A percentile compares a stretch with the other conserved stretches of the same genome.
phyloP scores from a whole-genome alignment of 1,284 basidiomycete species.

The Cutaneotrichosporon dermatis region DNA sequence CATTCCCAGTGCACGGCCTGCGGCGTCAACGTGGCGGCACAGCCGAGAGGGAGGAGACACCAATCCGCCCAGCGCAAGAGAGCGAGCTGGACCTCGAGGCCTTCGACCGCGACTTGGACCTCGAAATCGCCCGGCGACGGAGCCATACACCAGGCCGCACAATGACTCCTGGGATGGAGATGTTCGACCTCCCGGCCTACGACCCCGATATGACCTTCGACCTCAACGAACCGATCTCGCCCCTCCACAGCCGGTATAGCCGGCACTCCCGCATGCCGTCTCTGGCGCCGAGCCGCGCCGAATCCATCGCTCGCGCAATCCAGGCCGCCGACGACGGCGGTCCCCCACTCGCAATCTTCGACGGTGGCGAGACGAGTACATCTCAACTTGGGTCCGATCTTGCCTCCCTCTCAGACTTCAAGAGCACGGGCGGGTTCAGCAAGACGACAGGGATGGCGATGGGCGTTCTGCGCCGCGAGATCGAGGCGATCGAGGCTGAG shows the following conservation, averaged over 20 bases:
- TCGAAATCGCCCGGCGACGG: too few species aligned
- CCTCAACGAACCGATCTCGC: constrained; percentile 7
- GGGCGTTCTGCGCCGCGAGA: constrained; percentile 68
- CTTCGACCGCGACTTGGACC: not conserved
- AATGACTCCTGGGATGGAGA: too few species aligned
- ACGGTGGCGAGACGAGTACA: constrained; percentile 52
- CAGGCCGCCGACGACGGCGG: constrained; percentile 34
- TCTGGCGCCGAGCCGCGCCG: constrained; percentile 28
- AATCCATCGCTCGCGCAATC: constrained; percentile 8
- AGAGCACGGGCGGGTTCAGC: constrained; percentile 59
- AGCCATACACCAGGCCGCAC: too few species aligned
- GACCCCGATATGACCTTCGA: constrained; percentile 10
- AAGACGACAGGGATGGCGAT: constrained; percentile 88
- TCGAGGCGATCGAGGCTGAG: constrained; percentile 54
- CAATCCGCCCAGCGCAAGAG: not conserved
- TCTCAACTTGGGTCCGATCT: not conserved
- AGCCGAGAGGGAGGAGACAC: constrained; percentile 7
- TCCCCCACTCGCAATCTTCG: constrained; percentile 79
- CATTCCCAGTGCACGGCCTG: constrained; percentile 62
- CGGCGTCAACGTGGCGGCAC: constrained; percentile 31
- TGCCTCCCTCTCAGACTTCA: not conserved
- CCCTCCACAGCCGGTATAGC: not conserved
- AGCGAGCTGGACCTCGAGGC: constrained; percentile 7
- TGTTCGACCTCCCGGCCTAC: not conserved
- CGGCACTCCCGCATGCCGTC: not conserved